Conservation (phyloP, 441 rosid genomes). For the Brassica balearica region DNA sequence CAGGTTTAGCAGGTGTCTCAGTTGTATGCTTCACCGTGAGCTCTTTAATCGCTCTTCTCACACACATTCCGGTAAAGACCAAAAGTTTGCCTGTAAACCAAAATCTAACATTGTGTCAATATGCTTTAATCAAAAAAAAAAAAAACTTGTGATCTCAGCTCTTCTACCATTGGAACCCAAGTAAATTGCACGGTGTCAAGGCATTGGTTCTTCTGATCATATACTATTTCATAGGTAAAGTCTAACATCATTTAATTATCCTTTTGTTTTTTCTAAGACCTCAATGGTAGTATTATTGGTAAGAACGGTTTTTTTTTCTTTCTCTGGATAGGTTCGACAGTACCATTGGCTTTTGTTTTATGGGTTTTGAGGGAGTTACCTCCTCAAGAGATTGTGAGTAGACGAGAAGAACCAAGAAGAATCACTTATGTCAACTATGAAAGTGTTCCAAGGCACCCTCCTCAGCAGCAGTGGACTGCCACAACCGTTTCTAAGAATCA, state of each 20-base stretch:
- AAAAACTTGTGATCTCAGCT: constrained; percentile 45
- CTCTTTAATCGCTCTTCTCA: constrained; percentile 57
- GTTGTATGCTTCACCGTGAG: constrained; percentile 60
- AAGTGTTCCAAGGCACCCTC: constrained; percentile 36
- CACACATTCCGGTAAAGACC: constrained; percentile 56
- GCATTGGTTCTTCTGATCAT: constrained; percentile 52
- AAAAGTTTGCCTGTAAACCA: neutral
- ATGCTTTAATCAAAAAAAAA: constrained; percentile 16
- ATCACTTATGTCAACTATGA: constrained; percentile 51
- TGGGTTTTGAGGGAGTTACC: constrained; percentile 66
- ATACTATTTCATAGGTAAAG: constrained; percentile 60
- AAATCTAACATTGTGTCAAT: neutral
- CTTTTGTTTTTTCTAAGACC: neutral
- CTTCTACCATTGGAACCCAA: constrained; percentile 58
- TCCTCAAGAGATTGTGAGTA: constrained; percentile 42
- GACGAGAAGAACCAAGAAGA: constrained; percentile 48
- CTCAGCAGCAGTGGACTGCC: constrained; percentile 48
- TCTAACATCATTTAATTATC: neutral
- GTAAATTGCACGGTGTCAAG: constrained; percentile 47
- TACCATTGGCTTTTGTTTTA: constrained; percentile 58
- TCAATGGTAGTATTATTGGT: constrained; percentile 12
- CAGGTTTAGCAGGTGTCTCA: constrained; percentile 62
- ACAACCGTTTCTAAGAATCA: constrained; percentile 50
- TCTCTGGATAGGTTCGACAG: constrained; percentile 49
- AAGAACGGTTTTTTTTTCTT: constrained; percentile 6